Evolutionary conservation across 2,329 filamentous ascomycete species (phyloP).

Genomic region (Phyllosticta citriasiana): DNA sequence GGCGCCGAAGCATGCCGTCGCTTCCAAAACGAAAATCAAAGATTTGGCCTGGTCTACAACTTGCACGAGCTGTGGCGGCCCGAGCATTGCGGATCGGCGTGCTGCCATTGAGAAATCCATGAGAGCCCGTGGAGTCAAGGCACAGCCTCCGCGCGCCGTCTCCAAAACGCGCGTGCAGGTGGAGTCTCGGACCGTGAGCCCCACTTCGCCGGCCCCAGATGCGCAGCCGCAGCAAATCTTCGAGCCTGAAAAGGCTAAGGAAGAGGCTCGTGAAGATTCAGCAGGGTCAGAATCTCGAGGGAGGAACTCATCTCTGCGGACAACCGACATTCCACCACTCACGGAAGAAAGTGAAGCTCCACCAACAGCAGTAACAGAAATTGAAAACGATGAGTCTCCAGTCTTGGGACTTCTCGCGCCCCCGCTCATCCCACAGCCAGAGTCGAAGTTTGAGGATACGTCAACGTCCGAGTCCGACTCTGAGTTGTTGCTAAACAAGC

Average conservation of each 20-base stretch:
- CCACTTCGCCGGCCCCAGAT: neutral
- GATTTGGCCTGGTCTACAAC: neutral
- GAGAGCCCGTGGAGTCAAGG: constrained; percentile 3
- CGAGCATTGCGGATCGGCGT: constrained; percentile 7
- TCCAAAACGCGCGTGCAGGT: neutral
- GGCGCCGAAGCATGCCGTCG: constrained; percentile 19
- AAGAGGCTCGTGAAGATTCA: neutral
- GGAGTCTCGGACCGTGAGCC: constrained; percentile 2
- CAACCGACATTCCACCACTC: constrained; percentile 17
- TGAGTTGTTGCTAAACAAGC: neutral
- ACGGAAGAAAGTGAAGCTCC: constrained; percentile 11
- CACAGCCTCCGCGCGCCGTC: neutral
- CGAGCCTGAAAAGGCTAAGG: neutral
- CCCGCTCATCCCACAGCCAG: neutral
- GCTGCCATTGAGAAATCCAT: constrained; percentile 8
- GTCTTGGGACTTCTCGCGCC: constrained; percentile 42
- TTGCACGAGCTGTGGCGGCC: neutral
- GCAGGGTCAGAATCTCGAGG: neutral
- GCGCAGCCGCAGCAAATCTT: neutral
- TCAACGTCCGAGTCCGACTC: constrained; percentile 1
- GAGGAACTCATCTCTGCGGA: neutral
- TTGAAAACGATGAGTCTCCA: constrained; percentile 49
- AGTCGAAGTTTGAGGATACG: neutral
- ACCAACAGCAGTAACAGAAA: constrained; percentile 30
- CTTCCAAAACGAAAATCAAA: neutral